Conservation (phyloP, 257 asterid species). For the Handroanthus guayacan region DNA sequence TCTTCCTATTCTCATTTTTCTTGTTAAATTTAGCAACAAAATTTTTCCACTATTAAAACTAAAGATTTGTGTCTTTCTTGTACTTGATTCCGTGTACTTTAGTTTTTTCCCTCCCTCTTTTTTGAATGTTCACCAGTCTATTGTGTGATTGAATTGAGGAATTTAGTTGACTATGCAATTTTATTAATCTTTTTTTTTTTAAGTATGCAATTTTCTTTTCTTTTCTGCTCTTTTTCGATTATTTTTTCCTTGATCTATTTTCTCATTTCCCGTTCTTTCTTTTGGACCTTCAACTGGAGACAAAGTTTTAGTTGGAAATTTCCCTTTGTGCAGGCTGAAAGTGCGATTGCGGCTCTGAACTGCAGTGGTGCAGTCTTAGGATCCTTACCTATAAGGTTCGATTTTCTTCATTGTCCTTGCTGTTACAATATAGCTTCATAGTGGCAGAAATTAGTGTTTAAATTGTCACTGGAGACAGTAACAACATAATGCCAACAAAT, state of each 20-base stretch:
- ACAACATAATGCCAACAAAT: no score
- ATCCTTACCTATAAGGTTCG: slow-evolving; percentile 87
- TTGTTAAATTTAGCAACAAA: not conserved
- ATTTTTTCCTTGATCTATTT: no score
- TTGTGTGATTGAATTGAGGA: no score
- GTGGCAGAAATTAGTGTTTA: no score
- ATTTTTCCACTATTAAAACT: not conserved
- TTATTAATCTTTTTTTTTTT: no score
- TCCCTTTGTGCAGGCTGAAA: slow-evolving; percentile 79
- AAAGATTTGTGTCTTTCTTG: no score
- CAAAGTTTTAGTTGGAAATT: not conserved
- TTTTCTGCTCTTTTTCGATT: no score
- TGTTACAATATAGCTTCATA: no score
- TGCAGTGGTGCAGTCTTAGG: slow-evolving; percentile 96
- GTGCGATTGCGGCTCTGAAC: slow-evolving; percentile 96
- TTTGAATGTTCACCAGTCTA: not conserved
- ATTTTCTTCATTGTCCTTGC: not conserved
- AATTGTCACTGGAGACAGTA: no score
- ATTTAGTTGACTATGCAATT: no score
- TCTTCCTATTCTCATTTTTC: not conserved
- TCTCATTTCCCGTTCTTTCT: not conserved
- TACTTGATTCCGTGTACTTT: not conserved
- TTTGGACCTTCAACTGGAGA: not conserved
- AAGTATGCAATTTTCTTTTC: no score
- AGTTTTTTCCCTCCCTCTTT: not conserved